phyloP scores from a whole-genome alignment of 2,329 filamentous ascomycete species.

The Epichloe festucae region DNA sequence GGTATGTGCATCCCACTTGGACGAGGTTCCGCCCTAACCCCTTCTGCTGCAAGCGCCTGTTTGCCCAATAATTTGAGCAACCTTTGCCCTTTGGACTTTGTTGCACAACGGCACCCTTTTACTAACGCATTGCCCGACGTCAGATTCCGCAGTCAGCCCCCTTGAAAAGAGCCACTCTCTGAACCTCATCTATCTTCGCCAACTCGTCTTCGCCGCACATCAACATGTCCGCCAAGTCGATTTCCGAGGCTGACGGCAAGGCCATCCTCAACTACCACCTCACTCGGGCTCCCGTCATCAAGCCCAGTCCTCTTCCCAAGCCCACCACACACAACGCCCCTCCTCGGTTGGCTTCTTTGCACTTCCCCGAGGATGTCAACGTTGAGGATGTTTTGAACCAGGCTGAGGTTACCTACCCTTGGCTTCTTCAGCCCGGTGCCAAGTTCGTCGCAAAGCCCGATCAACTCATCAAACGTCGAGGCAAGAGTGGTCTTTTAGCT shows the following conservation, averaged over 20 bases:
- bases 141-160: background rate
- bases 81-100: background rate
- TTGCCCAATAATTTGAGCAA: background rate
- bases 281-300: constrained; percentile 92
- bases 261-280: constrained; percentile 99
- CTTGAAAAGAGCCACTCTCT: background rate
- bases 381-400: constrained; percentile 79
- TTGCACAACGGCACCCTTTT: background rate
- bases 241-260: constrained; percentile 99
- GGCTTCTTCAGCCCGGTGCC: constrained; percentile 69
- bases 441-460: constrained; percentile 99
- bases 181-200: background rate
- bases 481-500: constrained; percentile 92
- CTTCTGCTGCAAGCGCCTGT: background rate
- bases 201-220: constrained; percentile 14
- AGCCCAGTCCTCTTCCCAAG: constrained; percentile 82
- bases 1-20: constrained; percentile 6
- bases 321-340: constrained; percentile 84
- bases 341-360: constrained; percentile 76
- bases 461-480: constrained; percentile 98
- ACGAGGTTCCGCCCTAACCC: background rate
- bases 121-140: constrained; percentile 1
- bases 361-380: constrained; percentile 82
- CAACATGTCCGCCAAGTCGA: constrained; percentile 63
- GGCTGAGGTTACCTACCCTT: constrained; percentile 93